Percentiles rank a stretch among this genome's conserved stretches.
phyloP scores from a whole-genome alignment of 257 asterid genomes.

The Fraxinus americana region DNA sequence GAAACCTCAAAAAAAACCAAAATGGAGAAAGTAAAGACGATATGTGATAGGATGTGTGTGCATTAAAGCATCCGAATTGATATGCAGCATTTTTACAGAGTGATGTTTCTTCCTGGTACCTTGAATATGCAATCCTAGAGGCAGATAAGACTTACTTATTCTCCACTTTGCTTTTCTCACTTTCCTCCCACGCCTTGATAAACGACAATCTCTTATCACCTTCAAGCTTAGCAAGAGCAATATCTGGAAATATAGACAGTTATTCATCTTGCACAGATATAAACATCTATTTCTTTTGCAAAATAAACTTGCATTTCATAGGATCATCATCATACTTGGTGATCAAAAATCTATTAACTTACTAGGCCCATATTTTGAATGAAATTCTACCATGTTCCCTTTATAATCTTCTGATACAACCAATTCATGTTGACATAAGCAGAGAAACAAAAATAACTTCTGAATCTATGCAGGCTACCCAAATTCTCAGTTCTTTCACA shows the following conservation, averaged over 20 bases:
- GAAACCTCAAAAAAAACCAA: neutral
- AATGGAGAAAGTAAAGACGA: too few relatives aligned
- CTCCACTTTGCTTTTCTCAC: conserved; percentile 69
- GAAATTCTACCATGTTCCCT: neutral
- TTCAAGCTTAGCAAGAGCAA: conserved; percentile 72
- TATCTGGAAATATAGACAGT: conserved; percentile 46
- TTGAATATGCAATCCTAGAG: neutral
- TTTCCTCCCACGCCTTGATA: conserved; percentile 88
- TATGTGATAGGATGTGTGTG: too few relatives aligned
- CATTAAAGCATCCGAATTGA: too few relatives aligned
- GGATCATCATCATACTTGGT: neutral
- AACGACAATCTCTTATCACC: conserved; percentile 62
- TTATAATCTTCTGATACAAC: neutral
- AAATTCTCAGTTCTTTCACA: neutral
- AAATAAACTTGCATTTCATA: neutral
- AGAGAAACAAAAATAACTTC: neutral
- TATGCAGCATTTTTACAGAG: too few relatives aligned
- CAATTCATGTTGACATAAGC: neutral
- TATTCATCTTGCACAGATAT: neutral
- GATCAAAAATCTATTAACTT: neutral
- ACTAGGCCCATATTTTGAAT: neutral
- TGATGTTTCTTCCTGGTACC: neutral
- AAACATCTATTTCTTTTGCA: too few relatives aligned
- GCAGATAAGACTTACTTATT: conserved; percentile 57
- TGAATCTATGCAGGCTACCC: neutral